Conservation (phyloP, 2,329 filamentous ascomycete species). For the Neurospora sp. region DNA sequence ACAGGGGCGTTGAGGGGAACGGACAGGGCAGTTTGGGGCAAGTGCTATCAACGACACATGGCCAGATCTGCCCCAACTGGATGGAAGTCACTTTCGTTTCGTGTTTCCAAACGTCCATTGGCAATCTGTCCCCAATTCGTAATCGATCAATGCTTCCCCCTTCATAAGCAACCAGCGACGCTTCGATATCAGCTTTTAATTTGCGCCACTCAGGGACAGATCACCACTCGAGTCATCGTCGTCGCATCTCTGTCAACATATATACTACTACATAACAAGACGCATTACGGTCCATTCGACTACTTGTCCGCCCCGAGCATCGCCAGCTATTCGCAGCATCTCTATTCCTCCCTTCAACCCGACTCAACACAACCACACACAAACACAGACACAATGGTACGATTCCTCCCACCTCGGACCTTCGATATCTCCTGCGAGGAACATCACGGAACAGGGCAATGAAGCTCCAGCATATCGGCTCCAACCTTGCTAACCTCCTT, state of each 20-base stretch:
- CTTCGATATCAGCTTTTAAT: neutral
- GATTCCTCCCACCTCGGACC: neutral
- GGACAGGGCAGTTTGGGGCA: neutral
- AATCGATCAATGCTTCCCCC: neutral
- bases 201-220: neutral
- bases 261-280: neutral
- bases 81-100: neutral
- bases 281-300: neutral
- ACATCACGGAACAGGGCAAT: neutral
- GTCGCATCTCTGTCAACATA: neutral
- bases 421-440: neutral
- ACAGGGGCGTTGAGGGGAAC: neutral
- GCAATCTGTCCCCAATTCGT: constrained; percentile 20
- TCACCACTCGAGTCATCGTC: neutral
- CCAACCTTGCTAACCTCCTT: neutral
- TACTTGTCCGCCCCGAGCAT: neutral
- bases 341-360: neutral
- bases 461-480: neutral
- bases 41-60: constrained; percentile 15
- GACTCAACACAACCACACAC: neutral
- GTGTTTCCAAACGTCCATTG: constrained; percentile 1
- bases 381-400: constrained; percentile 2
- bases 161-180: neutral
- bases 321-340: neutral
- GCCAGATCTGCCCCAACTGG: constrained; percentile 13